Evolutionary conservation across 805 yeast species (phyloP), one percentile per base, ranked within the genome.

Genomic region (Saturnispora hagleri): DNA sequence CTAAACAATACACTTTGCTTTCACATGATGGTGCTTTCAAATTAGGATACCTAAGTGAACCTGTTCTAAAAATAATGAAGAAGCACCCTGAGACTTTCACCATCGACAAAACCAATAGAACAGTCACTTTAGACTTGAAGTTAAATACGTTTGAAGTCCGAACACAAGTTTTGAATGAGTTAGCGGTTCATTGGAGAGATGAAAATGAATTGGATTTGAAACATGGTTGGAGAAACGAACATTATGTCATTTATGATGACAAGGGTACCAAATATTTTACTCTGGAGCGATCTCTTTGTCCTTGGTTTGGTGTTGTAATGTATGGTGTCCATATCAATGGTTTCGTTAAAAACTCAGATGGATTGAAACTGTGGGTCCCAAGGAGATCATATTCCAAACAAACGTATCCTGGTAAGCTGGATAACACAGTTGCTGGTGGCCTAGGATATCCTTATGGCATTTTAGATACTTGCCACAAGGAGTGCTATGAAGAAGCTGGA

Each of bases 381-480:
- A 71, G 88, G 55, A 71, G 99, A 57, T 76, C 97, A 0, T 65
- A 71, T 5, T 74, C 81, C 2, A 93, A 93, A 65, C 84, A 84
- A 17, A 93, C 99, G 0, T 91, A 80, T 69, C 98, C 99, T 0
- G 85, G 86, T 0, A 84, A 80, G 86, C 74, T 90, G 38, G 99
- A 93, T 65, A 91, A 90, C 65, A 89, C 95, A 1, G 86, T 93
- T 6, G 99, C 96, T 0, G 99, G 99, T 1, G 99, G 99, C 0
- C 61, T 93, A 4, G 97, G 95, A 0, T 74, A 83, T 64, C 96
- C 96, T 0, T 72, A 79, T 57, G 88, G 89, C 0, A 70, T 81
- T 2, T 69, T 72, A 61, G 96, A 88, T 45, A 91, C 97, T 0
- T 80, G 83, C 3, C 58, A 86, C 18, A 93, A 93, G 63, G 99